phyloP scores from a whole-genome alignment of 345 rosid species.

The Chamaenerion angustifolium region DNA sequence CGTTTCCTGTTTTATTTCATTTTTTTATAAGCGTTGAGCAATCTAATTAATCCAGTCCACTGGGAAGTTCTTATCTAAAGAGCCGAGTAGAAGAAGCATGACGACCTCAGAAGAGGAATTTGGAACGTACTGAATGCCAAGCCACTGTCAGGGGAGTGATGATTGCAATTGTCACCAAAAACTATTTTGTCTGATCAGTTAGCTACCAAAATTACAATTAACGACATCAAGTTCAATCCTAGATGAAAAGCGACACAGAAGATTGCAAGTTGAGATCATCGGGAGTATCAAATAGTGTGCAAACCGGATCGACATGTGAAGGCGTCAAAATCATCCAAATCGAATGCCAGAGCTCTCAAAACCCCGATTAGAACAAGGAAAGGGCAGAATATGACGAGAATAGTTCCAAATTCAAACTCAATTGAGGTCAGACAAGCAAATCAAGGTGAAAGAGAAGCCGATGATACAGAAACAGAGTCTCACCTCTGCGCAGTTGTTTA shows the following conservation, averaged over 20 bases:
- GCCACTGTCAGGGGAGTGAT: too few species aligned
- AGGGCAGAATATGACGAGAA: slow-evolving; percentile 11
- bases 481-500: slow-evolving; percentile 13
- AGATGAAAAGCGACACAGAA: slow-evolving; percentile 8
- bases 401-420: slow-evolving; percentile 14
- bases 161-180: too few species aligned
- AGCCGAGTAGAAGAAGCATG: too few species aligned
- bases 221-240: slow-evolving; percentile 8
- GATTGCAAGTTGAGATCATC: slow-evolving; percentile 3
- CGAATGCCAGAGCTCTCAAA: slow-evolving; percentile 24
- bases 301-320: slow-evolving; percentile 39
- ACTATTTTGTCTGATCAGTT: too few species aligned
- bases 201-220: too few species aligned
- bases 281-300: slow-evolving; percentile 14
- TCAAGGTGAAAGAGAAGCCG: slow-evolving; percentile 13
- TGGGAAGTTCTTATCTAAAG: too few species aligned
- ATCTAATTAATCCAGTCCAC: too few species aligned
- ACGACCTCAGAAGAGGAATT: too few species aligned
- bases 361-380: slow-evolving; percentile 10
- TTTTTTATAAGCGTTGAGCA: too few species aligned
- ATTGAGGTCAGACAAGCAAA: slow-evolving; percentile 8
- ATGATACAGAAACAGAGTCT: slow-evolving; percentile 14
- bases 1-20: too few species aligned
- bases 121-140: too few species aligned
- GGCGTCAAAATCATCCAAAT: slow-evolving; percentile 15